Percentiles rank a stretch among this genome's conserved stretches.
phyloP scores from a whole-genome alignment of 495 filamentous ascomycete species.

The Penicillium maclennaniae region DNA sequence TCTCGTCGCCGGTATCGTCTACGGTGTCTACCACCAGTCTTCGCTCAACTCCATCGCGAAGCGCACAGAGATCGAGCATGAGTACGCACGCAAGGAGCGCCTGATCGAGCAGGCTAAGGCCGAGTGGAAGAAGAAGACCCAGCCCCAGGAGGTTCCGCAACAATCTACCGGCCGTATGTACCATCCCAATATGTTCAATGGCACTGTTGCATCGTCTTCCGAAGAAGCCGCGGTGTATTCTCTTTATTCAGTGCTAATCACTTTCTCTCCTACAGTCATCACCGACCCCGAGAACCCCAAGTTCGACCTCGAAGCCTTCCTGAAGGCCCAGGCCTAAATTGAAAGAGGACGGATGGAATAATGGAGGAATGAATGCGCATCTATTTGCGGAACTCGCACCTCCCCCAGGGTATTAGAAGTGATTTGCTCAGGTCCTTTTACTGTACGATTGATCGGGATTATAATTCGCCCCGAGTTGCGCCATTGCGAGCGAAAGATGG shows the following conservation, averaged over 20 bases:
- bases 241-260: constrained; percentile 22
- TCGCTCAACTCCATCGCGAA: constrained; percentile 64
- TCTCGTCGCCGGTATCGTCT: constrained; percentile 80
- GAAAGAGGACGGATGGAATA: constrained; percentile 34
- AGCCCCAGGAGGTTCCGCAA: constrained; percentile 46
- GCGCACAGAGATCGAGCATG: constrained; percentile 61
- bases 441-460: constrained; percentile 50
- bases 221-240: neutral
- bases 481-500: constrained; percentile 47
- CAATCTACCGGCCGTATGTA: constrained; percentile 58
- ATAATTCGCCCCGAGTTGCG: constrained; percentile 43
- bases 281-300: constrained; percentile 77
- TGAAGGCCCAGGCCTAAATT: constrained; percentile 60
- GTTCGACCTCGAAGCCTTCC: constrained; percentile 85
- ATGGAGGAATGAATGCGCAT: constrained; percentile 35
- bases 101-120: constrained; percentile 89
- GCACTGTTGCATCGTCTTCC: neutral
- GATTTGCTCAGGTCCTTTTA: constrained; percentile 39
- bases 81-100: constrained; percentile 81
- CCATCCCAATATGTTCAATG: neutral
- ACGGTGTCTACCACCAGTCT: constrained; percentile 88
- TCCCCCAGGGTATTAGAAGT: constrained; percentile 38
- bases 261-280: constrained; percentile 55
- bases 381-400: constrained; percentile 34
- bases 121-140: constrained; percentile 75